A percentile compares a stretch with the other conserved stretches of the same genome.
Evolutionary conservation across 257 asterid species (phyloP).

Genomic region (Handroanthus guayacan): DNA sequence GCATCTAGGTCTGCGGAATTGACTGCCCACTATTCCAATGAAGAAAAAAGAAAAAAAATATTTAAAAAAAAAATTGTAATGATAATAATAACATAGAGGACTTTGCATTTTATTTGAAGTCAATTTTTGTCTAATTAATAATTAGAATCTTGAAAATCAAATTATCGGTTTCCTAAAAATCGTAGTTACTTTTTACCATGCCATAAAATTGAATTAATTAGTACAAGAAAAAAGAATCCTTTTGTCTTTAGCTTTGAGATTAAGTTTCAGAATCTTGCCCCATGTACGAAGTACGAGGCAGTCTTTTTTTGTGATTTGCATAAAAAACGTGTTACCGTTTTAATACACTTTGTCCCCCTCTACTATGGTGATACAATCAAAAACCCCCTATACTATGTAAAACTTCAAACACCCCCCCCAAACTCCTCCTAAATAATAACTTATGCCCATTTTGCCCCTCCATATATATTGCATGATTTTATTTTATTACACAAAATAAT

Average conservation of each 20-base stretch:
- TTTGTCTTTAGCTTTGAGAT: slow-evolving; percentile 16
- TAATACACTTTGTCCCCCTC: no score
- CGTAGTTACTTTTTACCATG: background rate
- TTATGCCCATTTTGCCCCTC: no score
- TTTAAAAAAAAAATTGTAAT: background rate
- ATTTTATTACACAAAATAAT: no score
- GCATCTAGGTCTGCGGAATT: slow-evolving; percentile 40
- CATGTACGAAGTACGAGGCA: slow-evolving; percentile 11
- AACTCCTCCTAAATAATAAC: no score
- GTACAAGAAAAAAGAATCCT: slow-evolving; percentile 5
- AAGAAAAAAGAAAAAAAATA: background rate
- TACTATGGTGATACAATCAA: no score
- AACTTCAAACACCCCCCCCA: no score
- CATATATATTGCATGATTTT: no score
- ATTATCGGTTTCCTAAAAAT: slow-evolving; percentile 14
- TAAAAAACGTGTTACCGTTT: background rate
- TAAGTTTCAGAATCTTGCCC: background rate
- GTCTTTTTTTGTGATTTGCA: background rate
- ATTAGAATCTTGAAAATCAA: slow-evolving; percentile 8
- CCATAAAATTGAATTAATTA: background rate
- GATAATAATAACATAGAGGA: background rate
- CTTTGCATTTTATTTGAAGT: background rate
- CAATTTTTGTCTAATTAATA: background rate
- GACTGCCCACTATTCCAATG: slow-evolving; percentile 36
- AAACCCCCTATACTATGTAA: no score